Conservation (phyloP, 2,329 filamentous ascomycete species). For the Penicillium sp. region DNA sequence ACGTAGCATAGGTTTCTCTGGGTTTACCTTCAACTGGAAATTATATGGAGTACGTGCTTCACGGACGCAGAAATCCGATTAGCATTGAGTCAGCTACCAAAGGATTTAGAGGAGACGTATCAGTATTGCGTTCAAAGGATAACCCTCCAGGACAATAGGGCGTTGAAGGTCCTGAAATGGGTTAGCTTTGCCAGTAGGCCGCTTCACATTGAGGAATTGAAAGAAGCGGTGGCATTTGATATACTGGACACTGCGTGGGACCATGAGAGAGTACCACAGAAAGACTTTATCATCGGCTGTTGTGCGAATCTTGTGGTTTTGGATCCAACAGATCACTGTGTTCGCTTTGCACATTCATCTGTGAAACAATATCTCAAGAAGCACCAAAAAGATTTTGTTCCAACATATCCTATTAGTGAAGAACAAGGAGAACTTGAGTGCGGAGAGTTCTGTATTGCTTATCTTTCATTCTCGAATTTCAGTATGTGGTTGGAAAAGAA, state of each 20-base stretch:
- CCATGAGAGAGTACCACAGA: conserved; percentile 15
- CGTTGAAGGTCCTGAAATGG: conserved; percentile 19
- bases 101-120: conserved; percentile 21
- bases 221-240: conserved; percentile 20
- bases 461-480: conserved; percentile 22
- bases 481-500: conserved; percentile 13
- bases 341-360: conserved; percentile 22
- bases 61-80: conserved; percentile 19
- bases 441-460: conserved; percentile 21
- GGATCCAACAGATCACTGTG: conserved; percentile 17
- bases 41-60: conserved; percentile 20
- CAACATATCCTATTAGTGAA: conserved; percentile 8
- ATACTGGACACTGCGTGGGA: conserved; percentile 17
- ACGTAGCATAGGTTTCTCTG: conserved; percentile 19
- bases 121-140: conserved; percentile 18
- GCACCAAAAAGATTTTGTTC: no score
- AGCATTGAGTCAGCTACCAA: conserved; percentile 17
- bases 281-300: conserved; percentile 18
- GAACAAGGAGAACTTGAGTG: conserved; percentile 17
- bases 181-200: conserved; percentile 19
- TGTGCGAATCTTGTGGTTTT: conserved; percentile 22
- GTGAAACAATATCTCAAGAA: conserved; percentile 21
- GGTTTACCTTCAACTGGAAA: conserved; percentile 22
- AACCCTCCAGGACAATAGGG: conserved; percentile 11
- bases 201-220: conserved; percentile 22